These are phyloP conservation scores for Schizosaccharomyces osmophilus DNA, from an alignment of 805 yeast species.

Conservation along the genomic window DNA sequence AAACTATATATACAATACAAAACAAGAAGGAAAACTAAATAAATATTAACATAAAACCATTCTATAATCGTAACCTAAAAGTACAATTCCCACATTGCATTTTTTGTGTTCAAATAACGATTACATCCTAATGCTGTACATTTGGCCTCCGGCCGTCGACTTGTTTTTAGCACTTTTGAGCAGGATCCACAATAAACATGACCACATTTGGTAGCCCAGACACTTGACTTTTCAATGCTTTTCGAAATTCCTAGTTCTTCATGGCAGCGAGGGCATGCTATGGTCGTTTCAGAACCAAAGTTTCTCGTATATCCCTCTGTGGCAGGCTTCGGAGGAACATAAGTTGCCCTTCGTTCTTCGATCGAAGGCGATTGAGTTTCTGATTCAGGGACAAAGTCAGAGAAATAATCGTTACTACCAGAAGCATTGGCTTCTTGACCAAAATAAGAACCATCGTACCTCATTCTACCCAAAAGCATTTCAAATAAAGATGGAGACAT, in stretches of 20 bases:
- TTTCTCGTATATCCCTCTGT: background rate
- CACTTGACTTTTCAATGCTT: background rate
- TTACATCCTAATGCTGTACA: background rate
- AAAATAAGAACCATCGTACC: background rate
- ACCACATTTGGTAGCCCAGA: constrained; percentile 1
- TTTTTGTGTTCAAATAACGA: background rate
- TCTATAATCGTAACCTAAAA: too few relatives aligned
- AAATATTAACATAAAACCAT: too few relatives aligned
- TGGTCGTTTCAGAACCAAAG: background rate
- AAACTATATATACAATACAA: too few relatives aligned
- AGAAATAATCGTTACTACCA: background rate
- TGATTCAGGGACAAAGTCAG: background rate
- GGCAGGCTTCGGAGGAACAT: background rate
- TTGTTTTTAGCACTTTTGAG: background rate
- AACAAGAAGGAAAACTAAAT: too few relatives aligned
- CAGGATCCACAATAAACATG: constrained; percentile 1
- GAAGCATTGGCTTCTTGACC: background rate
- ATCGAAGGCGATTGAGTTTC: background rate
- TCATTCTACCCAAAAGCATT: background rate
- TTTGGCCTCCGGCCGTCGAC: background rate
- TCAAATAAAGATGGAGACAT: background rate
- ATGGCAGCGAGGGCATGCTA: background rate
- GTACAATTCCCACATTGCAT: background rate
- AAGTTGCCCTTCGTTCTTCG: background rate
- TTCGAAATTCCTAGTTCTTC: background rate